These are phyloP conservation scores for Taphrina communis DNA, from an alignment of 1,139 yeast species.

Conservation along the genomic window DNA sequence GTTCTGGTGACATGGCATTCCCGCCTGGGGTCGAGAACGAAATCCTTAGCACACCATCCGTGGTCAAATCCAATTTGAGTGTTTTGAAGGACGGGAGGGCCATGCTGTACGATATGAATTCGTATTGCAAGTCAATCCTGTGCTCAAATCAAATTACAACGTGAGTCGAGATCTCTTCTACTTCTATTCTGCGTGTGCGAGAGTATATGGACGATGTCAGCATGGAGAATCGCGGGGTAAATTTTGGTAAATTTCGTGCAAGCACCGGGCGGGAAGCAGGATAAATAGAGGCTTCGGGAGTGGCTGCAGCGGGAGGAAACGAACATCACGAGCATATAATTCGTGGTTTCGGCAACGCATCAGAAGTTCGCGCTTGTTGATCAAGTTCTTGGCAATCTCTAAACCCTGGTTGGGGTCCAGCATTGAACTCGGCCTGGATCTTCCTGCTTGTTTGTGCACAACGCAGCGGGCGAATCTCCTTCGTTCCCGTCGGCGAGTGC, in stretches of 20 bases:
- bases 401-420: neutral
- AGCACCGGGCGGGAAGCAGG: neutral
- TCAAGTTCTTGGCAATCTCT: too few relatives aligned
- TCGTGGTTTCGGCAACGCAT: conserved; percentile 12
- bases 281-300: neutral
- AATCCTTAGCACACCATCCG: conserved; percentile 25
- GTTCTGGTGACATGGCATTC: conserved; percentile 33
- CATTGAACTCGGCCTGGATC: neutral
- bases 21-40: conserved; percentile 32
- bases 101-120: neutral
- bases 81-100: conserved; percentile 15
- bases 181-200: too few relatives aligned
- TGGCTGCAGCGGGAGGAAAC: neutral
- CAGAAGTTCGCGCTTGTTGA: too few relatives aligned
- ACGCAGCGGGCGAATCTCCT: conserved; percentile 1
- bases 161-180: too few relatives aligned
- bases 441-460: neutral
- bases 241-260: neutral
- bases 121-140: too few relatives aligned
- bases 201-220: too few relatives aligned
- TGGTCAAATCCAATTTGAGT: conserved; percentile 5
- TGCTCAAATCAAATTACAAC: too few relatives aligned
- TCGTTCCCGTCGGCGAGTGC: conserved; percentile 6
- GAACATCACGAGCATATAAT: neutral
- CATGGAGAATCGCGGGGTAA: neutral